phyloP scores from a whole-genome alignment of 116 monocot genomes.

The Dioscorea cayenensis region DNA sequence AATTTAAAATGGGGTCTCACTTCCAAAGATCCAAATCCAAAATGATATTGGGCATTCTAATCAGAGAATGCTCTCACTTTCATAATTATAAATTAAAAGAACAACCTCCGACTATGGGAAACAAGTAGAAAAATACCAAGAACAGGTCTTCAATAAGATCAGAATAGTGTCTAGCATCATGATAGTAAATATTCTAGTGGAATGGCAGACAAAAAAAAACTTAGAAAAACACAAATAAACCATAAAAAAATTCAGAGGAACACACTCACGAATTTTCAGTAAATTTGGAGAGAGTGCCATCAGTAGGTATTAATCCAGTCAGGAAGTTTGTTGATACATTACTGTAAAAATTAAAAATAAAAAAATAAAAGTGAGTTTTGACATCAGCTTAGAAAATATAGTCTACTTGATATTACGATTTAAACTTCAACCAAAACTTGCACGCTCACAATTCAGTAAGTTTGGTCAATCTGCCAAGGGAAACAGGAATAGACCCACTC shows the following conservation, averaged over 20 bases:
- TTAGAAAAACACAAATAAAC: neutral
- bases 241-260: neutral
- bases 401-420: neutral
- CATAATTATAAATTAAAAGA: neutral
- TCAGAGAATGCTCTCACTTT: neutral
- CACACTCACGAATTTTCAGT: constrained; percentile 64
- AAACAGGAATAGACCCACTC: constrained; percentile 74
- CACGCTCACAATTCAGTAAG: constrained; percentile 73
- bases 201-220: neutral
- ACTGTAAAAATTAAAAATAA: constrained; percentile 30
- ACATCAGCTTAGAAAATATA: neutral
- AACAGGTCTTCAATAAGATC: neutral
- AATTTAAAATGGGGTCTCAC: too few relatives aligned
- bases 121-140: neutral
- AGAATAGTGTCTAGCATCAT: neutral
- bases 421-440: neutral
- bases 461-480: constrained; percentile 65
- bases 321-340: constrained; percentile 89
- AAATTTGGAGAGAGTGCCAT: constrained; percentile 59
- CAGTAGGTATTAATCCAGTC: constrained; percentile 70
- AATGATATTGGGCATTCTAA: neutral
- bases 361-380: neutral
- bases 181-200: neutral
- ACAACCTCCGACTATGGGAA: neutral
- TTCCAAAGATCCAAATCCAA: too few relatives aligned